These are phyloP conservation scores for Eucalyptus erythrocorys DNA, from an alignment of 345 rosid genomes.

Conservation along the genomic window DNA sequence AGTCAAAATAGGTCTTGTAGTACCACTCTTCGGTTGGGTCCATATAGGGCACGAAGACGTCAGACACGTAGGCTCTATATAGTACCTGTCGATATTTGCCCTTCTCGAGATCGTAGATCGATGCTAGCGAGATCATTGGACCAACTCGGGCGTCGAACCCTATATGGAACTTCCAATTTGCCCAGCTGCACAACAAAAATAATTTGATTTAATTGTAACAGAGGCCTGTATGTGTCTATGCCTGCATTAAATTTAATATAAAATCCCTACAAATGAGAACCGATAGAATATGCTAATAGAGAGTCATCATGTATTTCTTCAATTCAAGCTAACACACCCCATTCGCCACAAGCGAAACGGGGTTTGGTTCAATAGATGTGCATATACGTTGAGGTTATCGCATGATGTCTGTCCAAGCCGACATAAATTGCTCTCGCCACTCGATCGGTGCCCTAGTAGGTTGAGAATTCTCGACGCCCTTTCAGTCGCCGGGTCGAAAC, in stretches of 20 bases:
- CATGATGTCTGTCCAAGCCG: neutral
- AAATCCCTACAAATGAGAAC: neutral
- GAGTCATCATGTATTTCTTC: neutral
- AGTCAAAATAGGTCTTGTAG: constrained; percentile 60
- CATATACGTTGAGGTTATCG: neutral
- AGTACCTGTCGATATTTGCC: constrained; percentile 27
- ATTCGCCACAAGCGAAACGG: neutral
- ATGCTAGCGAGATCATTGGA: constrained; percentile 46
- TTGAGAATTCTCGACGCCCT: neutral
- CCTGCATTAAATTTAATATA: neutral
- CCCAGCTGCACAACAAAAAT: constrained; percentile 21
- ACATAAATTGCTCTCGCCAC: neutral
- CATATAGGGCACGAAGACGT: constrained; percentile 79
- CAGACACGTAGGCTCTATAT: constrained; percentile 58
- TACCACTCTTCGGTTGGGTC: constrained; percentile 77
- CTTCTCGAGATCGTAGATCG: constrained; percentile 26
- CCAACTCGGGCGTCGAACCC: constrained; percentile 57
- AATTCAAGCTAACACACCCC: neutral
- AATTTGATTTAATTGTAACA: neutral
- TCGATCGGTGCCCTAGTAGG: neutral
- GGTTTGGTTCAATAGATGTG: neutral
- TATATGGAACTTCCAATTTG: constrained; percentile 67
- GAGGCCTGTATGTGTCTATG: neutral
- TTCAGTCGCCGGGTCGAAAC: neutral
- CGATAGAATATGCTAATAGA: neutral